Conservation (phyloP, 2,329 filamentous ascomycete species). For the Ceratocystiopsis brevicomis region DNA sequence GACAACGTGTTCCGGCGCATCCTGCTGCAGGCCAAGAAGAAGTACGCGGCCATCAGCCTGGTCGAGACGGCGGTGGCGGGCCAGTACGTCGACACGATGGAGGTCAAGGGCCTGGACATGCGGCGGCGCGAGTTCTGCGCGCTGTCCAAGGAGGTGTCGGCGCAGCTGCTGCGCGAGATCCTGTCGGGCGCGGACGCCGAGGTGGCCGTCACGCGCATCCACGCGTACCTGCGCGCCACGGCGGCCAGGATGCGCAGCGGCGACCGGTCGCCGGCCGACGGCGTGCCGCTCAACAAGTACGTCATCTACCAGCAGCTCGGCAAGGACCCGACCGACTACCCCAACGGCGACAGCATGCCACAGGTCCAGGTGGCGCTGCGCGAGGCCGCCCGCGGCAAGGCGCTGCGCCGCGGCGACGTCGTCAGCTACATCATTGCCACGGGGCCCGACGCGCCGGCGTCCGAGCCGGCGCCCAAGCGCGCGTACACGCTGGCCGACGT, state of each 20-base stretch:
- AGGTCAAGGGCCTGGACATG: constrained; percentile 98
- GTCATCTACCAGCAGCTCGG: constrained; percentile 96
- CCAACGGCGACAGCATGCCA: constrained; percentile 86
- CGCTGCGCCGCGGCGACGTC: constrained; percentile 80
- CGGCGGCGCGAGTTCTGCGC: constrained; percentile 90
- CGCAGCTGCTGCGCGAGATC: constrained; percentile 78
- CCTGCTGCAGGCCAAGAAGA: constrained; percentile 93
- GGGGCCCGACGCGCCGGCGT: constrained; percentile 26
- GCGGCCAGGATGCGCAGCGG: constrained; percentile 70
- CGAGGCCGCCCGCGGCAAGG: constrained; percentile 71
- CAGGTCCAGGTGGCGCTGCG: constrained; percentile 89
- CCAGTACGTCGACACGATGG: constrained; percentile 83
- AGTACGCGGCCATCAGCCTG: constrained; percentile 93
- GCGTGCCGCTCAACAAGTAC: constrained; percentile 59
- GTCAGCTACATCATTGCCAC: constrained; percentile 84
- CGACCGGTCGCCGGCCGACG: constrained; percentile 22
- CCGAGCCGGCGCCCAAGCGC: constrained; percentile 63
- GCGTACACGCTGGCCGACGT: constrained; percentile 77
- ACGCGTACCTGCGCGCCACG: constrained; percentile 81
- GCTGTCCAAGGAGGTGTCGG: constrained; percentile 85
- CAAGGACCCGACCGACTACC: constrained; percentile 83
- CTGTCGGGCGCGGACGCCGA: constrained; percentile 87
- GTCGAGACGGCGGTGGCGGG: constrained; percentile 68
- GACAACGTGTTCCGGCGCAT: constrained; percentile 93
- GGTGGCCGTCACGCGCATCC: constrained; percentile 69